phyloP scores from a whole-genome alignment of 108 stramenopile species.

The Cyclostephanos tholiformis region DNA sequence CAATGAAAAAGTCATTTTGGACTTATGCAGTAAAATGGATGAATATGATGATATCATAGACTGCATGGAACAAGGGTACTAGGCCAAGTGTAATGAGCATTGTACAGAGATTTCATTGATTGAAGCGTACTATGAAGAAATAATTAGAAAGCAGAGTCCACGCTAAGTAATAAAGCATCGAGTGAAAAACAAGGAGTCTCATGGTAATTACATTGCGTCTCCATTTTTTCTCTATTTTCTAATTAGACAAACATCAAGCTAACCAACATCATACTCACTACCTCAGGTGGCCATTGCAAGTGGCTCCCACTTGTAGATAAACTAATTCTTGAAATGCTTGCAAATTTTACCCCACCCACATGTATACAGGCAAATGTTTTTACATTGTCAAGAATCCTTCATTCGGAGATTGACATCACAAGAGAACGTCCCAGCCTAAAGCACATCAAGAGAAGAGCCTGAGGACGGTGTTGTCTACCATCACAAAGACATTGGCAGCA shows the following conservation, averaged over 20 bases:
- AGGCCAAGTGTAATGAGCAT: not conserved
- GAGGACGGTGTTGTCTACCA: no score
- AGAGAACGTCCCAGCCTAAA: no score
- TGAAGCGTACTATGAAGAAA: not conserved
- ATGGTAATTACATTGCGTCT: no score
- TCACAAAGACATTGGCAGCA: no score
- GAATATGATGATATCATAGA: not conserved
- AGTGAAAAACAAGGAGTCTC: not conserved
- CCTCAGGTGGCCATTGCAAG: slow-evolving; percentile 12
- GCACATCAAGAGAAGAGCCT: no score
- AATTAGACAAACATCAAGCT: no score
- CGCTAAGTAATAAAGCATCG: not conserved
- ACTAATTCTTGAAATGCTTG: slow-evolving; percentile 21
- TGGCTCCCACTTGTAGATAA: slow-evolving; percentile 28
- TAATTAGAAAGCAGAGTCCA: not conserved
- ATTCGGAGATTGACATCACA: no score
- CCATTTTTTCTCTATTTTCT: no score
- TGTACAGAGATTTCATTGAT: not conserved
- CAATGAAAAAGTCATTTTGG: not conserved
- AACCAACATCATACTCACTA: no score
- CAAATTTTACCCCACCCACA: slow-evolving; percentile 22
- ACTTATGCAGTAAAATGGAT: not conserved
- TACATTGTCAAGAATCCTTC: no score
- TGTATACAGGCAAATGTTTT: slow-evolving; percentile 14
- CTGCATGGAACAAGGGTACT: not conserved